phyloP scores from a whole-genome alignment of 495 filamentous ascomycete species.

The Aspergillus leporis region DNA sequence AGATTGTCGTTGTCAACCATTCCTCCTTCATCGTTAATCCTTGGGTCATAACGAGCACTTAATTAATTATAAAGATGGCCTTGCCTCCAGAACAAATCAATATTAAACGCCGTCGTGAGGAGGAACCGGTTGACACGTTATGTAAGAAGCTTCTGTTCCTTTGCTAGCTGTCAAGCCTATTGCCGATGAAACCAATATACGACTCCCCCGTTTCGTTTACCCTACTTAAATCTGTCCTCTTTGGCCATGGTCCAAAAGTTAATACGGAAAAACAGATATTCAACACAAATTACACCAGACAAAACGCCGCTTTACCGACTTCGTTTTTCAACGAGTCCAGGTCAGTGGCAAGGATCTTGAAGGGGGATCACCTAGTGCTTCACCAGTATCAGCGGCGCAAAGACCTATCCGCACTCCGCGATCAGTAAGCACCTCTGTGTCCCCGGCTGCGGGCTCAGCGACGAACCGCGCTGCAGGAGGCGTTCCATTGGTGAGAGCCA shows the following conservation, averaged over 20 bases:
- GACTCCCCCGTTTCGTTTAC: not conserved
- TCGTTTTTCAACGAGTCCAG: conserved; percentile 46
- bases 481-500: conserved; percentile 43
- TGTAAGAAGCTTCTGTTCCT: conserved; percentile 41
- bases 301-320: conserved; percentile 53
- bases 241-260: conserved; percentile 1
- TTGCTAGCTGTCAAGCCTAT: conserved; percentile 18
- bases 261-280: conserved; percentile 36
- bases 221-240: not conserved
- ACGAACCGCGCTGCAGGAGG: conserved; percentile 14
- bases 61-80: conserved; percentile 30
- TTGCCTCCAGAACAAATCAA: conserved; percentile 55
- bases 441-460: conserved; percentile 15
- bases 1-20: not conserved
- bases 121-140: conserved; percentile 56
- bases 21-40: conserved; percentile 8
- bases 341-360: conserved; percentile 20
- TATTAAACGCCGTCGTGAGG: conserved; percentile 57
- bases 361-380: conserved; percentile 18
- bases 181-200: not conserved
- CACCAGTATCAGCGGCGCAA: conserved; percentile 24
- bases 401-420: conserved; percentile 37
- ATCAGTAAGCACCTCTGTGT: conserved; percentile 43
- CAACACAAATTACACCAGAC: conserved; percentile 47
- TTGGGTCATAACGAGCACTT: not conserved